Base-by-base conservation (phyloP, 495 filamentous ascomycete genomes). In the Hyphodiscus hymeniophilus region DNA sequence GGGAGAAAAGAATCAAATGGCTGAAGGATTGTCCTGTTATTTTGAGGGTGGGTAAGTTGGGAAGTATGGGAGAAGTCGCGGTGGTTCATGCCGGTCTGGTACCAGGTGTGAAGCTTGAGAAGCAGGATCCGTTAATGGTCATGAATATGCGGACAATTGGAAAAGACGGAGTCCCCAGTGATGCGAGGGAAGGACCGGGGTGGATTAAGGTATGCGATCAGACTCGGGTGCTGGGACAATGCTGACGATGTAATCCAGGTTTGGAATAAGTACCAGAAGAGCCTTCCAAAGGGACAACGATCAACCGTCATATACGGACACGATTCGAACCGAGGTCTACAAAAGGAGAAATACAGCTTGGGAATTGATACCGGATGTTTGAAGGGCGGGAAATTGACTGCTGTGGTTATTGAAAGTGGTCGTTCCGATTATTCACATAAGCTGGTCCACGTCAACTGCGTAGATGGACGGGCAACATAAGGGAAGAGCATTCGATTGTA, bases 121-220 rank as follows among this genome's bases (percentile, higher is more conserved):
- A 75, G 46, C 87, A 95, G 55, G 86, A 95, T 64, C 81, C 89
- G 0, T 77, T 76, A 56, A 78, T 79, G 36, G 82, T 84, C 12
- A 96, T 97, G 89, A 90, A 85, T 56, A 94, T 98, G 89, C 79
- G 87, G 39, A 87, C 79, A 3, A 80, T 96, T 36, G 75, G 83
- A 59, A 54, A 75, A 31, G 62, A 77, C 17, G 79, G 76, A 2
- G 65, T 84, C 4, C 84, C 84, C 3, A 79, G 77, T 48, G 68
- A 74, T 16, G 62, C 59, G 36, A 67, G 67, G 36, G 65, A 77
- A 2, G 84, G 82, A 24, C 72, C 67, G 31, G 75, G 72, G 4
- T 94, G 87, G 87, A 70, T 74, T 42, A 78, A 82, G 63, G 77
- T 81, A 56, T 67, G 71, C 70, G 15, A 30, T 18, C 15, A 11